A percentile compares a stretch with the other conserved stretches of the same genome.
phyloP scores from a whole-genome alignment of 352 stramenopile genomes.

The Pythium monospermum region DNA sequence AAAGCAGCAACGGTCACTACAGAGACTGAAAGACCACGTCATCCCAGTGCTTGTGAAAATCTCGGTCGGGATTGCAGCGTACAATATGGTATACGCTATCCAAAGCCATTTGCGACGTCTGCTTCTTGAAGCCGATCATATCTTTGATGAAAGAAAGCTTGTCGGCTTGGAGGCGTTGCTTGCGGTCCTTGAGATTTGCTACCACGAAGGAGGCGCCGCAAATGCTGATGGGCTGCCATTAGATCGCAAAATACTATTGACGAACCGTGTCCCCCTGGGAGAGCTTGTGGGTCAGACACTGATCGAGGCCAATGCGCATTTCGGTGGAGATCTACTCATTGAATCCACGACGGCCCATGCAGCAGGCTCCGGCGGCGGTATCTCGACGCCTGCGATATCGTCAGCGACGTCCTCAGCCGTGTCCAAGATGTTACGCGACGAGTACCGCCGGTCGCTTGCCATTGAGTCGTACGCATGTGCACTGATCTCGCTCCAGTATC shows the following conservation, averaged over 20 bases:
- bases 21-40: constrained; percentile 27
- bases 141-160: constrained; percentile 72
- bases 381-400: background rate
- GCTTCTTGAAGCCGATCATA: constrained; percentile 47
- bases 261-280: constrained; percentile 29
- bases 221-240: constrained; percentile 10
- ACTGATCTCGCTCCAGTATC: constrained; percentile 30
- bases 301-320: constrained; percentile 60
- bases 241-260: constrained; percentile 33
- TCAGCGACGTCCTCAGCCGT: background rate
- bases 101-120: constrained; percentile 62
- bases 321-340: constrained; percentile 47
- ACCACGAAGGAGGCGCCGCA: too few species aligned
- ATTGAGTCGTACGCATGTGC: constrained; percentile 49
- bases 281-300: constrained; percentile 60
- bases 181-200: constrained; percentile 18
- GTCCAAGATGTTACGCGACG: constrained; percentile 22
- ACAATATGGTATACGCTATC: constrained; percentile 66
- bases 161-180: constrained; percentile 48
- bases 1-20: constrained; percentile 34
- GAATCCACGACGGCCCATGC: constrained; percentile 19
- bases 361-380: constrained; percentile 4
- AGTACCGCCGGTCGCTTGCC: constrained; percentile 43
- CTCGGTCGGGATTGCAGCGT: constrained; percentile 48
- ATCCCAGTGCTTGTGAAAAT: constrained; percentile 48